phyloP scores from a whole-genome alignment of 768 basidiomycete species.

The Saitozyma sp. region DNA sequence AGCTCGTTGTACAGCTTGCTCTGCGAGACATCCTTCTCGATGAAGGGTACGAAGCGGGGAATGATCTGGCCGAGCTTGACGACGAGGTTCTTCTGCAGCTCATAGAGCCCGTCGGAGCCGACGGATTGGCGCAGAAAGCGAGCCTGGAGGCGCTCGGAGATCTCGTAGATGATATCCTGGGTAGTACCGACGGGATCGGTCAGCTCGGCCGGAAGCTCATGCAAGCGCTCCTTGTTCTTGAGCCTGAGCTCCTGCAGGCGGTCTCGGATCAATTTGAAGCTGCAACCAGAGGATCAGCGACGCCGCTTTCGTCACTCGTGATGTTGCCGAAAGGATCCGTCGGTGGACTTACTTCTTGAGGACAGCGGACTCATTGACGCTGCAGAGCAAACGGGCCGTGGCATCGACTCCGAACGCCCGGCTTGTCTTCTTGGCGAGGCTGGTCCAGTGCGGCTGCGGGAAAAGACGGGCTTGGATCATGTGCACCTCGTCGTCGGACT shows the following conservation, averaged over 20 bases:
- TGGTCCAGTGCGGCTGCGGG: slow-evolving; percentile 10
- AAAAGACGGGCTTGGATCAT: slow-evolving; percentile 8
- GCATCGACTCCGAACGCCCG: slow-evolving; percentile 10
- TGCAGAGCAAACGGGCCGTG: slow-evolving; percentile 2
- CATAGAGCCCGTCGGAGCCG: neutral
- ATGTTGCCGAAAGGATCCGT: neutral
- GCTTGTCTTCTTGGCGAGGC: slow-evolving; percentile 1
- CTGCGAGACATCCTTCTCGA: neutral
- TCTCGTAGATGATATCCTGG: neutral
- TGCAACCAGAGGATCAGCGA: neutral
- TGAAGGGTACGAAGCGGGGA: slow-evolving; percentile 3
- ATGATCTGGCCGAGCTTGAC: neutral
- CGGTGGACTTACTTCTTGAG: slow-evolving; percentile 13
- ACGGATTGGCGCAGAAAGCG: neutral
- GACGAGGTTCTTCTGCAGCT: neutral
- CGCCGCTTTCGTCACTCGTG: neutral
- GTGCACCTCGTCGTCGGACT: neutral
- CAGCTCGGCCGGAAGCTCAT: neutral
- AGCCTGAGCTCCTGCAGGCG: neutral
- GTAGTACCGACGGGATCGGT: neutral
- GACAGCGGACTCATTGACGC: slow-evolving; percentile 6
- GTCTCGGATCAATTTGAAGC: neutral
- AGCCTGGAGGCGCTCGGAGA: neutral
- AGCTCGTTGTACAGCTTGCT: neutral
- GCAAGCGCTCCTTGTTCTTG: neutral